phyloP scores from a whole-genome alignment of 768 basidiomycete genomes.

The Russula abietina region DNA sequence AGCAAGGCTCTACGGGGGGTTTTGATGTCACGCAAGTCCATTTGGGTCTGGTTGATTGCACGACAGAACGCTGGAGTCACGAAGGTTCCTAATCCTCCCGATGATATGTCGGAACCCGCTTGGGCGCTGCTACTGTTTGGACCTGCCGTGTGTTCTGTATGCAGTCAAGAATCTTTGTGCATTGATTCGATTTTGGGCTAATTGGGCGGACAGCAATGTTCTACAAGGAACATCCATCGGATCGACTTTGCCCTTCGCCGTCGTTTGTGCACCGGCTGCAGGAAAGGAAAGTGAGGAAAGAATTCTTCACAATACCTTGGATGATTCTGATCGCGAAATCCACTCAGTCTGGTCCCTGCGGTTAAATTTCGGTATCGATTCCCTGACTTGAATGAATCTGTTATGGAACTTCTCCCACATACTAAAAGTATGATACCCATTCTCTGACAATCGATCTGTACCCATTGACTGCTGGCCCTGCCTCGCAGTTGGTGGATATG shows the following conservation, averaged over 20 bases:
- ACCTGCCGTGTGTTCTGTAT: constrained; percentile 20
- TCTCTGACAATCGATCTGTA: background rate
- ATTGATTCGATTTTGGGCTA: background rate
- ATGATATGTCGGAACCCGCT: constrained; percentile 24
- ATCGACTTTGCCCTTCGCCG: constrained; percentile 23
- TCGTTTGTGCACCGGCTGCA: constrained; percentile 18
- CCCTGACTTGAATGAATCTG: constrained; percentile 12
- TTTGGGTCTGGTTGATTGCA: constrained; percentile 15
- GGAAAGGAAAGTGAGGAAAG: constrained; percentile 12
- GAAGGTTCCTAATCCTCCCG: constrained; percentile 17
- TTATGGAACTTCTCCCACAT: constrained; percentile 21
- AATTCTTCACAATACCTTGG: background rate
- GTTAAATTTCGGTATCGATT: constrained; percentile 11
- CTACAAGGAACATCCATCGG: constrained; percentile 17
- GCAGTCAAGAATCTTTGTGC: background rate
- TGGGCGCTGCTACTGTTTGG: constrained; percentile 23
- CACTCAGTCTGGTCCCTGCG: constrained; percentile 11
- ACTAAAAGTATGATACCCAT: constrained; percentile 8
- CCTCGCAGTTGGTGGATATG: constrained; percentile 21
- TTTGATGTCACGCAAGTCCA: constrained; percentile 24
- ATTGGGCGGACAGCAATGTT: constrained; percentile 8
- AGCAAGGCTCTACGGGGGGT: constrained; percentile 17
- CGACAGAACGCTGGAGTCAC: constrained; percentile 12
- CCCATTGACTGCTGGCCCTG: background rate
- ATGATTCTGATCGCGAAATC: background rate